Evolutionary conservation across 495 filamentous ascomycete genomes (phyloP), one percentile per base, ranked within the genome.

Genomic region (Pseudoneurospora amorphoporcata): DNA sequence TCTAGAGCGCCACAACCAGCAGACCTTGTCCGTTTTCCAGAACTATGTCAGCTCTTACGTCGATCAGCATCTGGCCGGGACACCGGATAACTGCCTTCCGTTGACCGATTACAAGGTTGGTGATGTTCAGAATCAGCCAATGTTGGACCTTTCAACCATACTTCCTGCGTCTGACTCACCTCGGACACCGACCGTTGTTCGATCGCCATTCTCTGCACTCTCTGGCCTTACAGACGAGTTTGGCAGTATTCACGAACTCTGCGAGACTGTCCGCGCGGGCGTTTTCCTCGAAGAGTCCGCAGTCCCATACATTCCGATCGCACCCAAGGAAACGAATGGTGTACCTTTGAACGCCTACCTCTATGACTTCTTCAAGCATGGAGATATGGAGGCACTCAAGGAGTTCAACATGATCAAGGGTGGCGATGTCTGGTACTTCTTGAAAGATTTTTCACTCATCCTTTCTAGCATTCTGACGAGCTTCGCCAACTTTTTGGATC

Each of bases 361-460:
- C 9, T 87, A 88, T 69, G 91, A 94, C 75, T 94, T 93, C 79
- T 92, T 86, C 86, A 89, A 87, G 77, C 87, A 94, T 73, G 92
- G 91, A 6, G 86, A 89, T 75, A 69, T 86, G 9, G 72, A 79
- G 6, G 82, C 86, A 0, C 81, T 94, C 8, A 83, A 85, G 17
- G 80, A 47, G 5, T 88, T 86, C 4, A 93, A 94, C 74, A 77
- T 82, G 4, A 86, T 94, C 69, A 84, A 85, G n/a, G 75, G 77
- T 14, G 85, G 86, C 0, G 92, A 93, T 41, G 81, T 90, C 14
- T 93, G 90, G 91, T 92, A 88, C 74, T 68, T 83, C 2, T 78
- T 92, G 7, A 90, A 89, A 68, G 91, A 92, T 74, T 94, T 94
- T 72, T 91, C 89, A 23, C 81, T 92, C 29, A 83, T 92, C 0